Conservation (phyloP, 306 rosid genomes). For the Dryas alaskensis region DNA sequence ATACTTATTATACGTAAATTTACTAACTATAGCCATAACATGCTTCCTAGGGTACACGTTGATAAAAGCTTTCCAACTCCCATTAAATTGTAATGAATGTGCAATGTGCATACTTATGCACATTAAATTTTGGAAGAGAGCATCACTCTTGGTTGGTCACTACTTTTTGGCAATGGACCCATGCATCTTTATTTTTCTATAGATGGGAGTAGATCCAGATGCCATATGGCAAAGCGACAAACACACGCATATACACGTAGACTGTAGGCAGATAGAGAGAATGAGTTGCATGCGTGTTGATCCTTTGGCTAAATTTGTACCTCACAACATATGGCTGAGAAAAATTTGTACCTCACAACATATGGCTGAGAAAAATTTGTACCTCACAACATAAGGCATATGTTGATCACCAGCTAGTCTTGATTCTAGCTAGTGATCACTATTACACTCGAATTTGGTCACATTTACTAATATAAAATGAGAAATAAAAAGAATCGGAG, state of each 20-base stretch:
- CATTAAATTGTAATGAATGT: neutral
- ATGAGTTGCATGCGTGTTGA: neutral
- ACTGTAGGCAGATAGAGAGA: neutral
- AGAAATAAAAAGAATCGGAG: too few species aligned
- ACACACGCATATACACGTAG: neutral
- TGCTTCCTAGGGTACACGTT: neutral
- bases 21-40: neutral
- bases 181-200: neutral
- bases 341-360: too few species aligned
- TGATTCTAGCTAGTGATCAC: too few species aligned
- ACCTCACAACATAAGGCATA: too few species aligned
- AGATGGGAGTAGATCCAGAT: neutral
- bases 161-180: conserved; percentile 1
- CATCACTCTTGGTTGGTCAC: conserved; percentile 9
- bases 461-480: too few species aligned
- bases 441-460: too few species aligned
- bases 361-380: too few species aligned
- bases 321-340: too few species aligned
- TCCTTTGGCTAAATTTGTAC: too few species aligned
- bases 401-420: too few species aligned
- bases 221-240: neutral
- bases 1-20: too few species aligned
- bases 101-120: neutral
- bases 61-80: neutral
- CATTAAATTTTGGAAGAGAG: neutral